These are phyloP conservation scores for Orobanche coerulescens DNA, from an alignment of 257 asterid genomes.

Conservation along the genomic window DNA sequence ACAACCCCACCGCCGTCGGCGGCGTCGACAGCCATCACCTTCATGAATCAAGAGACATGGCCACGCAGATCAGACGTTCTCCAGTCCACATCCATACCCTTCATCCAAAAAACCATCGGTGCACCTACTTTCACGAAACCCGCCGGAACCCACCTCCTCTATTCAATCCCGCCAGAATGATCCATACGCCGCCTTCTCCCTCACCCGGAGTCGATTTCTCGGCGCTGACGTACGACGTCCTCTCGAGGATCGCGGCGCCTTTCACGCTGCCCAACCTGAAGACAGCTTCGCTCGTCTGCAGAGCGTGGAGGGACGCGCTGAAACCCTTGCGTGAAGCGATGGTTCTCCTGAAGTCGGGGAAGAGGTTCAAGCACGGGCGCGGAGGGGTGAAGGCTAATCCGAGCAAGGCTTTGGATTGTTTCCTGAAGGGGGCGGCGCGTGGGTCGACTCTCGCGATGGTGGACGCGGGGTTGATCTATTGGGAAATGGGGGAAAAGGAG, in stretches of 20 bases:
- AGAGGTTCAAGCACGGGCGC: slow-evolving; percentile 80
- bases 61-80: slow-evolving; percentile 41
- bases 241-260: slow-evolving; percentile 53
- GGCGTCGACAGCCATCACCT: background rate
- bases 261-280: slow-evolving; percentile 47
- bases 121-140: slow-evolving; percentile 19
- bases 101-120: slow-evolving; percentile 21
- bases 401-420: slow-evolving; percentile 60
- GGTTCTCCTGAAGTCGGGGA: slow-evolving; percentile 60
- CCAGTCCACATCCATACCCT: slow-evolving; percentile 42
- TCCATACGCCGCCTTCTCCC: slow-evolving; percentile 8
- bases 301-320: slow-evolving; percentile 86
- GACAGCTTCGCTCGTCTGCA: slow-evolving; percentile 74
- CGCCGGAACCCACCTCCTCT: slow-evolving; percentile 17
- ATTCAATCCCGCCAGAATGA: slow-evolving; percentile 22
- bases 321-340: slow-evolving; percentile 74
- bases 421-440: slow-evolving; percentile 78
- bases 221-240: slow-evolving; percentile 59
- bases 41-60: slow-evolving; percentile 55
- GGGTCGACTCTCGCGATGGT: slow-evolving; percentile 95
- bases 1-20: slow-evolving; percentile 11
- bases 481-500: slow-evolving; percentile 70
- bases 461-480: slow-evolving; percentile 71
- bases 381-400: slow-evolving; percentile 50
- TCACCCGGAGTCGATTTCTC: slow-evolving; percentile 38